Evolutionary conservation across 306 rosid species (phyloP).

Genomic region (Sphenostylis stenocarpa): DNA sequence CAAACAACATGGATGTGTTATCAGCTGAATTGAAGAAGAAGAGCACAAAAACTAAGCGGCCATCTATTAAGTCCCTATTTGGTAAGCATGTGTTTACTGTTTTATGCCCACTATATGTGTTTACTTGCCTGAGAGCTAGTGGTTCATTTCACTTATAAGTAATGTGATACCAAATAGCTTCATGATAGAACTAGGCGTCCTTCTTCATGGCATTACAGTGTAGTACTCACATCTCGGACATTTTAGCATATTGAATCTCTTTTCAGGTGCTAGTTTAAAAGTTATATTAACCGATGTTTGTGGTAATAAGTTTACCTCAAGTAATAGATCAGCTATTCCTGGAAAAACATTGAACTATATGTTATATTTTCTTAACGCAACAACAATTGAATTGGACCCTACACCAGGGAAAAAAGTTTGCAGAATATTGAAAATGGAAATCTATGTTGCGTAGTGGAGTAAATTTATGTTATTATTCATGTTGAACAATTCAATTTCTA

Average conservation of each 20-base stretch:
- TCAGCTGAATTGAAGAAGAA: conserved; percentile 98
- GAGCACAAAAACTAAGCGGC: conserved; percentile 81
- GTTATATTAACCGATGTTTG: neutral
- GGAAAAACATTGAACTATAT: neutral
- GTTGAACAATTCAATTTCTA: conserved; percentile 7
- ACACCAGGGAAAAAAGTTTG: conserved; percentile 1
- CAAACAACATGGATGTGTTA: conserved; percentile 22
- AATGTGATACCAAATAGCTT: neutral
- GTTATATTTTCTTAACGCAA: neutral
- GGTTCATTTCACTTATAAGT: neutral
- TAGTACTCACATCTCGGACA: neutral
- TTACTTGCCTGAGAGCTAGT: conserved; percentile 13
- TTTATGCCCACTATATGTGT: neutral
- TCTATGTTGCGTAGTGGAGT: neutral
- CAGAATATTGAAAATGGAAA: conserved; percentile 15
- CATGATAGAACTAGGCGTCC: neutral
- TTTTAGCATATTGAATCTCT: conserved; percentile 1
- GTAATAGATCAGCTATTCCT: conserved; percentile 21
- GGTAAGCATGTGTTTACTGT: conserved; percentile 54
- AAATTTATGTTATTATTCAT: neutral
- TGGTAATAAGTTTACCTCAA: neutral
- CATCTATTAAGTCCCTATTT: conserved; percentile 87
- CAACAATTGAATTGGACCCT: neutral
- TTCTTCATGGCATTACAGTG: neutral
- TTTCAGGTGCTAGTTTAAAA: neutral